phyloP scores from a whole-genome alignment of 176 grass and related monocot species.

The Coix lacrymajobi region DNA sequence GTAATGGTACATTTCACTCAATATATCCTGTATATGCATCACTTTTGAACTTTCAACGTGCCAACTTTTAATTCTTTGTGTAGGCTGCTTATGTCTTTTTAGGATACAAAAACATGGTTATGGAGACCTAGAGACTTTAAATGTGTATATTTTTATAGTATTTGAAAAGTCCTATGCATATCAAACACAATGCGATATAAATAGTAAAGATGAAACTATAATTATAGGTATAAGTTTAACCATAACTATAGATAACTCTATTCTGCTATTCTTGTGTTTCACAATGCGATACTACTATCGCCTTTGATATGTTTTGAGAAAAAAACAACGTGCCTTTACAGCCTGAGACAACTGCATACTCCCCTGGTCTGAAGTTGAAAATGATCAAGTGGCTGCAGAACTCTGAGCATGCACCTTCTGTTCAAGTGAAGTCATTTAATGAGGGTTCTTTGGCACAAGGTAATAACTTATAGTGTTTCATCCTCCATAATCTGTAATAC shows the following conservation, averaged over 20 bases:
- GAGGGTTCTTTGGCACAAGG: slow-evolving; percentile 41
- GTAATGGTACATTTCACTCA: background rate
- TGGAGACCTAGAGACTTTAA: background rate
- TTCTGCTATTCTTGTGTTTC: background rate
- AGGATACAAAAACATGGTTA: background rate
- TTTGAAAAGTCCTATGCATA: background rate
- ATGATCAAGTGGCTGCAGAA: slow-evolving; percentile 77
- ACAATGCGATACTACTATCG: slow-evolving; percentile 2
- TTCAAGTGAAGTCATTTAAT: slow-evolving; percentile 33
- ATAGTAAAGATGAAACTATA: background rate
- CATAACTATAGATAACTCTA: background rate
- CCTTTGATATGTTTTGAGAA: background rate
- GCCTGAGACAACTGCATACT: slow-evolving; percentile 77
- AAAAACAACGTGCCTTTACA: slow-evolving; percentile 24
- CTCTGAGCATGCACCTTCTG: slow-evolving; percentile 29
- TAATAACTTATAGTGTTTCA: slow-evolving; percentile 12
- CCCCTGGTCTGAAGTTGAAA: slow-evolving; percentile 78
- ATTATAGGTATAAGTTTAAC: background rate
- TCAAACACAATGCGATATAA: background rate
- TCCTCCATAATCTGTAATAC: background rate
- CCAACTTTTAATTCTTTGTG: background rate
- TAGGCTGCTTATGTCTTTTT: background rate
- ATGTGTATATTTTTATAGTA: background rate
- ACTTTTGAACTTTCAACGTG: background rate
- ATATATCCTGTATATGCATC: background rate